A percentile compares a stretch with the other conserved stretches of the same genome.
Evolutionary conservation across 2,329 filamentous ascomycete genomes (phyloP).

Genomic region (Aureobasidium sp.): DNA sequence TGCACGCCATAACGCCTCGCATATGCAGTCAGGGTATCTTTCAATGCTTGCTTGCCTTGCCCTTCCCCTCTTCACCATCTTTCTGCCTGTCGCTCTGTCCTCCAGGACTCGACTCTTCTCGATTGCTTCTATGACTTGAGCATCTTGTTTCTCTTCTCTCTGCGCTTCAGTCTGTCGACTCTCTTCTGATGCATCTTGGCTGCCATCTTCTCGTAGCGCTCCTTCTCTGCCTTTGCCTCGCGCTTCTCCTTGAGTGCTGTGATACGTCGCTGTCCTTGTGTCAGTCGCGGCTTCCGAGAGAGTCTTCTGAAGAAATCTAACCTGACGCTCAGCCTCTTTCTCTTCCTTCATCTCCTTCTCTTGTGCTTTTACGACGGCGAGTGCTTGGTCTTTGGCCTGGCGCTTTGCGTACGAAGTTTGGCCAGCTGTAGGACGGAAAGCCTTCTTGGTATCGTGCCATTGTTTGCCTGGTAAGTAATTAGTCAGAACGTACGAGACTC

Average conservation of each 20-base stretch:
- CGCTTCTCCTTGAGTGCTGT: conserved; percentile 77
- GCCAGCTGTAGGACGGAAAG: conserved; percentile 75
- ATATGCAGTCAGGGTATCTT: conserved; percentile 9
- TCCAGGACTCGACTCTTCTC: background rate
- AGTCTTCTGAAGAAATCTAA: conserved; percentile 32
- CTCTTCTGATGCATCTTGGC: conserved; percentile 97
- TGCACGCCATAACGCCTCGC: conserved; percentile 1
- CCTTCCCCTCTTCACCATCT: conserved; percentile 13
- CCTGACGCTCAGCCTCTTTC: conserved; percentile 82
- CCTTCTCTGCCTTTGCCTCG: conserved; percentile 84
- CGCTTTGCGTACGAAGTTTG: conserved; percentile 73
- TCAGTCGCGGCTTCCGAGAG: conserved; percentile 12
- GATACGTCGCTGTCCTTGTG: conserved; percentile 54
- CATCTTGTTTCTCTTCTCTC: conserved; percentile 93
- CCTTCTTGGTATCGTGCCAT: conserved; percentile 76
- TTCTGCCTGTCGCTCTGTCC: background rate
- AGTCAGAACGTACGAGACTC: background rate
- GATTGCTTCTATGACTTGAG: conserved; percentile 35
- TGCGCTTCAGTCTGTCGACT: conserved; percentile 84
- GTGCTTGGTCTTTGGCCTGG: conserved; percentile 57
- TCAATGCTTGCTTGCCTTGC: background rate
- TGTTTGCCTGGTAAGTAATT: conserved; percentile 65
- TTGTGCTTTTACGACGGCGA: conserved; percentile 75
- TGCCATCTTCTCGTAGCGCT: conserved; percentile 85
- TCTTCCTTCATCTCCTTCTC: conserved; percentile 95